phyloP scores from a whole-genome alignment of 169 alveolate species.

The Toxoplasma gondii region DNA sequence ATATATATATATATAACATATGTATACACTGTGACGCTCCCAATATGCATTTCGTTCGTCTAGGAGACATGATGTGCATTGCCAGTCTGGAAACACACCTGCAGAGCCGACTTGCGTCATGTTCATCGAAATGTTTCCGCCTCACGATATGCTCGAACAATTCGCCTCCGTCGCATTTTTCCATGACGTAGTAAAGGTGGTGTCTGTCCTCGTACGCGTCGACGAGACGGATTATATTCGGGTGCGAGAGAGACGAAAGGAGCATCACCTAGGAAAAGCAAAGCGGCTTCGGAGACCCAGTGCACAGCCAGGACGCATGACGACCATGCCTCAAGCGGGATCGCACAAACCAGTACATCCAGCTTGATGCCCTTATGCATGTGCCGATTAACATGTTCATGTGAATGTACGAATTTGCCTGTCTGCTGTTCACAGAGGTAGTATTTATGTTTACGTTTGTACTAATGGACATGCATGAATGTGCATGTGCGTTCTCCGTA shows the following conservation, averaged over 20 bases:
- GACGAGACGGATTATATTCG: slow-evolving; percentile 81
- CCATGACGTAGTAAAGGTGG: slow-evolving; percentile 72
- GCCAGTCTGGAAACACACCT: slow-evolving; percentile 75
- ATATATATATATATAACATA: too few relatives aligned
- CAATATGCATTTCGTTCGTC: too few relatives aligned
- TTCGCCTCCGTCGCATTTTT: slow-evolving; percentile 85
- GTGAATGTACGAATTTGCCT: too few relatives aligned
- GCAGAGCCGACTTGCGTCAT: slow-evolving; percentile 64
- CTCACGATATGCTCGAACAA: slow-evolving; percentile 74
- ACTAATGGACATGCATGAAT: too few relatives aligned
- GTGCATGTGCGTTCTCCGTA: too few relatives aligned
- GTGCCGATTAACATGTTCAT: neutral
- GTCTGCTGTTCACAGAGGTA: too few relatives aligned
- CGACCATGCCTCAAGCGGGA: neutral
- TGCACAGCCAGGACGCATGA: neutral
- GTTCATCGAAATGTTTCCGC: slow-evolving; percentile 70
- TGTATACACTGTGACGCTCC: too few relatives aligned
- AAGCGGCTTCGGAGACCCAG: neutral
- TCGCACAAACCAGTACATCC: neutral
- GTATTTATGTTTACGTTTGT: too few relatives aligned
- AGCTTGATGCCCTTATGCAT: neutral
- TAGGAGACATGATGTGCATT: too few relatives aligned
- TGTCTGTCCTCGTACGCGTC: slow-evolving; percentile 88
- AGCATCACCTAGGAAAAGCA: neutral
- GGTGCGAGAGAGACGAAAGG: slow-evolving; percentile 54